These are phyloP conservation scores for Ampelomyces quisqualis DNA, from an alignment of 2,329 filamentous ascomycete species.

Conservation along the genomic window DNA sequence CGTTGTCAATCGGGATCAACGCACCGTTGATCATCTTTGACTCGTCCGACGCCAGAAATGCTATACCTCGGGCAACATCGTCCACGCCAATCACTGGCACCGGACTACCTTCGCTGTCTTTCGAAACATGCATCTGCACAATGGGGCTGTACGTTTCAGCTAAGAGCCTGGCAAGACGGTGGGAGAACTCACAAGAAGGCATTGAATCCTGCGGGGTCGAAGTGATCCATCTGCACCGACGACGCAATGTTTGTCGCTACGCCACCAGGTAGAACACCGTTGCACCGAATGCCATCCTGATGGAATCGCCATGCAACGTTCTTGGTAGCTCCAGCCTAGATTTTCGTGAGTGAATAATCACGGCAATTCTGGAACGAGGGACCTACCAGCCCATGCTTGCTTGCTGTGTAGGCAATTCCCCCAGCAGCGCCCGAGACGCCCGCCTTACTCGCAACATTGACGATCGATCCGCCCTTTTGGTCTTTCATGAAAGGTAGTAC, in stretches of 20 bases:
- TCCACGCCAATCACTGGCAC: conserved; percentile 21
- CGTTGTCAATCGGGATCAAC: conserved; percentile 30
- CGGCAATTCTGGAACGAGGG: not conserved
- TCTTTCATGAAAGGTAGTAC: conserved; percentile 48
- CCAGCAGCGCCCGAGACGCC: conserved; percentile 43
- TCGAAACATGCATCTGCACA: conserved; percentile 26
- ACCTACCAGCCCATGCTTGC: conserved; percentile 48
- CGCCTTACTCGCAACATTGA: conserved; percentile 43
- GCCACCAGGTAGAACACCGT: conserved; percentile 48
- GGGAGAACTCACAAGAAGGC: conserved; percentile 21
- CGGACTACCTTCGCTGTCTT: conserved; percentile 25
- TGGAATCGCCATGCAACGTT: conserved; percentile 52
- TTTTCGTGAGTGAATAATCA: not conserved
- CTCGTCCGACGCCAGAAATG: conserved; percentile 29
- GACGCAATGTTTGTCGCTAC: conserved; percentile 21
- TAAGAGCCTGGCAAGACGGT: no score
- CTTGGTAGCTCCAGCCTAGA: conserved; percentile 49
- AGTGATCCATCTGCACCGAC: conserved; percentile 26
- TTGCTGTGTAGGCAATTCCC: conserved; percentile 51
- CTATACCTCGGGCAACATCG: conserved; percentile 29
- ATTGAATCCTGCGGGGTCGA: conserved; percentile 22
- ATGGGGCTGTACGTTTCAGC: conserved; percentile 17
- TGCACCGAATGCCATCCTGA: conserved; percentile 50
- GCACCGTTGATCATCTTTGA: conserved; percentile 30
- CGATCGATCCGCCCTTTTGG: conserved; percentile 44